phyloP scores from a whole-genome alignment of 1,284 basidiomycete genomes.

The Athelia psychrophila region DNA sequence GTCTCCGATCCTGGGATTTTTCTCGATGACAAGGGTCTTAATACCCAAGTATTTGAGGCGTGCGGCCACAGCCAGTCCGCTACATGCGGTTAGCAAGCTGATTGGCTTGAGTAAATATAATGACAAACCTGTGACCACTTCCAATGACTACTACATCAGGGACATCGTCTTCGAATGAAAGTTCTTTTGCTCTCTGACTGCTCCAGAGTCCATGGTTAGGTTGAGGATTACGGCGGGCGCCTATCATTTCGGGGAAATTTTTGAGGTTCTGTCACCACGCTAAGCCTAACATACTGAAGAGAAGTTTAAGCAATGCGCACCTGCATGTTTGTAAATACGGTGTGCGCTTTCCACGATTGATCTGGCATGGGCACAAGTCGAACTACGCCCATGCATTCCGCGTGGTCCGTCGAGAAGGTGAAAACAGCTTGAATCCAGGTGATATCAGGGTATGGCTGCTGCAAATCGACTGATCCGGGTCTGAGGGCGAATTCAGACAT shows the following conservation, averaged over 20 bases:
- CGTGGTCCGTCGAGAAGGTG: slow-evolving; percentile 48
- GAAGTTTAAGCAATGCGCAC: too few relatives aligned
- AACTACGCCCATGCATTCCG: slow-evolving; percentile 44
- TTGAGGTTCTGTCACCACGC: too few relatives aligned
- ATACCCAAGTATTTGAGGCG: too few relatives aligned
- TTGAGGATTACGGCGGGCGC: slow-evolving; percentile 17
- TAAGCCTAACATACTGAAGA: too few relatives aligned
- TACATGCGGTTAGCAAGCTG: too few relatives aligned
- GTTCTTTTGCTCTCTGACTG: slow-evolving; percentile 11
- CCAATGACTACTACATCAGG: slow-evolving; percentile 33
- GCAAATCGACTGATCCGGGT: slow-evolving; percentile 19
- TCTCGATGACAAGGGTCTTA: slow-evolving; percentile 56
- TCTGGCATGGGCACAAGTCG: slow-evolving; percentile 45
- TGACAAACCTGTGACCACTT: too few relatives aligned
- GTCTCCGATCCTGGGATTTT: slow-evolving; percentile 49
- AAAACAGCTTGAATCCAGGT: slow-evolving; percentile 52
- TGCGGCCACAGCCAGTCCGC: slow-evolving; percentile 36
- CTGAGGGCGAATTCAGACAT: slow-evolving; percentile 32
- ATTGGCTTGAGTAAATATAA: too few relatives aligned
- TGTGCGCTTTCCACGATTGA: slow-evolving; percentile 44
- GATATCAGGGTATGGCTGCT: slow-evolving; percentile 46
- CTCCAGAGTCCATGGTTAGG: slow-evolving; percentile 12
- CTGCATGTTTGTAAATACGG: slow-evolving; percentile 41
- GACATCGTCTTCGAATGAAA: slow-evolving; percentile 21
- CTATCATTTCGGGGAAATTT: slow-evolving; percentile 37